These are phyloP conservation scores for Solanum pennellii DNA, from an alignment of 257 asterid species.

Conservation along the genomic window DNA sequence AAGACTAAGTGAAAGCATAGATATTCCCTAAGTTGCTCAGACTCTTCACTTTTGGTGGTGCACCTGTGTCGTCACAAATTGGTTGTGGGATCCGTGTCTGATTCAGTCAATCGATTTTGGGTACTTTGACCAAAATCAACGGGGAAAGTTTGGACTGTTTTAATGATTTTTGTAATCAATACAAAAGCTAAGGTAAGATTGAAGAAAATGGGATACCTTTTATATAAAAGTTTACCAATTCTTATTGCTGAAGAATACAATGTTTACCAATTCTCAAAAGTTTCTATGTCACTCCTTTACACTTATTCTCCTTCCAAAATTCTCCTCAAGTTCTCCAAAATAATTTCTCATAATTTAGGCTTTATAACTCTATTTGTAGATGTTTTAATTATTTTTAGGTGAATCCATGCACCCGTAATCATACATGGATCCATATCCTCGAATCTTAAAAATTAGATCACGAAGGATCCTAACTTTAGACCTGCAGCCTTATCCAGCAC, in stretches of 20 bases:
- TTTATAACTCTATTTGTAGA: too few species aligned
- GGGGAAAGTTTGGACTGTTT: neutral
- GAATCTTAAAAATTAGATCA: neutral
- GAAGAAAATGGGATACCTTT: neutral
- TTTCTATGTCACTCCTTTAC: neutral
- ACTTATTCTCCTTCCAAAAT: neutral
- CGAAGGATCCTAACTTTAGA: neutral
- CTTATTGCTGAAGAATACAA: too few species aligned
- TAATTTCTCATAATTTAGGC: neutral
- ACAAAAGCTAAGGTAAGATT: neutral
- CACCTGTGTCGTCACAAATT: neutral
- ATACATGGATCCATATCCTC: neutral
- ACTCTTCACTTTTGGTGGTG: neutral
- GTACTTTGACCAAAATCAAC: neutral
- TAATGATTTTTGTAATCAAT: neutral
- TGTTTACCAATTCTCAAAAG: too few species aligned
- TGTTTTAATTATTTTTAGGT: neutral
- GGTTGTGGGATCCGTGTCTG: neutral
- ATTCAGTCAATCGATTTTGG: neutral
- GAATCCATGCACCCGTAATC: neutral
- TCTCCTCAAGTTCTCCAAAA: neutral
- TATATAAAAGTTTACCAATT: too few species aligned
- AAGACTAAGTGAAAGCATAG: neutral
- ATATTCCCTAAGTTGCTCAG: neutral
- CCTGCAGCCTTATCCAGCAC: neutral